Conservation (phyloP, 2,329 filamentous ascomycete species). For the Aspergillus pseudoglaucus region DNA sequence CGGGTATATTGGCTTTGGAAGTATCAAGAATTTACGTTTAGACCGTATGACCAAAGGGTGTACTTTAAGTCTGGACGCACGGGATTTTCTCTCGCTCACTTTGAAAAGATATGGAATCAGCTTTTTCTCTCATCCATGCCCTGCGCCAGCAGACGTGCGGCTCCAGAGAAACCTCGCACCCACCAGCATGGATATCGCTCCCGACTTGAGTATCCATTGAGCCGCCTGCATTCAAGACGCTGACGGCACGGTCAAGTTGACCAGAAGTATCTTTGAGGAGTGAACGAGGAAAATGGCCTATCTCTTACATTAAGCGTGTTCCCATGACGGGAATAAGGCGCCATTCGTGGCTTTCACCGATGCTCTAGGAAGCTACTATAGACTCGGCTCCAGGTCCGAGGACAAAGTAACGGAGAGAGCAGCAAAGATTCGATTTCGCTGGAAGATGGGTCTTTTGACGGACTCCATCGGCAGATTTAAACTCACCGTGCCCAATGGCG, state of each 20-base stretch:
- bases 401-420: neutral
- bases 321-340: slow-evolving; percentile 3
- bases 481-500: slow-evolving; percentile 3
- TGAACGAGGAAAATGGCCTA: slow-evolving; percentile 1
- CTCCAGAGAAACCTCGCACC: neutral
- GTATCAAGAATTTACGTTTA: neutral
- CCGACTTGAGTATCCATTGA: neutral
- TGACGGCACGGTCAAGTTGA: neutral
- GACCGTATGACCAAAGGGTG: neutral
- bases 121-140: neutral
- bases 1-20: neutral
- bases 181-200: neutral
- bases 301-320: slow-evolving; percentile 2
- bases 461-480: slow-evolving; percentile 3
- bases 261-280: neutral
- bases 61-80: neutral
- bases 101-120: neutral
- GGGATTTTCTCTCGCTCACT: neutral
- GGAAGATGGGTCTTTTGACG: slow-evolving; percentile 6
- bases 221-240: neutral
- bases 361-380: neutral
- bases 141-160: neutral
- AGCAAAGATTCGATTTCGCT: slow-evolving; percentile 4
- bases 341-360: neutral
- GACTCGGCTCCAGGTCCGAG: neutral